Base-by-base conservation (phyloP, 2,329 filamentous ascomycete genomes). In the Fusarium globosum region DNA sequence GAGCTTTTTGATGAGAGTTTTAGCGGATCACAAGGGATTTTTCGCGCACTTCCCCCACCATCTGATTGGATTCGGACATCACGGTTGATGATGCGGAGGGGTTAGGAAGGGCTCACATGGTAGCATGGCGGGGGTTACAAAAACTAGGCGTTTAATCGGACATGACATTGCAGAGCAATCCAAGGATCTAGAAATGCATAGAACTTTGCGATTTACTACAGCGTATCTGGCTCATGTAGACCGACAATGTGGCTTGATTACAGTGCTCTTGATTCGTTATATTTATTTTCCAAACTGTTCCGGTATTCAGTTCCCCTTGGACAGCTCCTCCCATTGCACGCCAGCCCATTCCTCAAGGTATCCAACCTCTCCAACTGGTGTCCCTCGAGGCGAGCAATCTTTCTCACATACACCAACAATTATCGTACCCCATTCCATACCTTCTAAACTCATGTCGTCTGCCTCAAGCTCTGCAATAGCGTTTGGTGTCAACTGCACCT, bases 341-440 rank as follows among this genome's bases (percentile, higher is more conserved):
- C 96, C 96, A n/a, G 89, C 91, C 96, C 96, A 99, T 83, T 99
- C 96, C 85, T 98, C 96, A 23, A 95, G 79, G 83, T 97, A 98
- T 4, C 92, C 94, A 2, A 91, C 89, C 78, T 91, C 87, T 0
- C 91, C 93, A 41, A 87, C 85, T 18, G 83, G 82, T 12, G 90
- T 87, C 2, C 88, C 88, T 11, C 82, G 81, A 21, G 90, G 89
- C 77, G 88, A 86, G 80, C 96, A 98, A 81, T 98, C 94, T 79
- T 84, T 89, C 73, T 88, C 90, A 81, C 96, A 99, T 13, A 97
- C 94, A 0, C 91, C 95, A 42, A 98, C 86, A 65, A 99, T 90
- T 14, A 99, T 88, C 2, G 95, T 98, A 0, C 96, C 96, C 96
- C 96, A 99, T 79, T 99, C 96, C 96, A 99, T 99, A 0, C 95